A percentile compares a stretch with the other conserved stretches of the same genome.
phyloP scores from a whole-genome alignment of 306 rosid genomes.

The Chamaecrista fasciculata region DNA sequence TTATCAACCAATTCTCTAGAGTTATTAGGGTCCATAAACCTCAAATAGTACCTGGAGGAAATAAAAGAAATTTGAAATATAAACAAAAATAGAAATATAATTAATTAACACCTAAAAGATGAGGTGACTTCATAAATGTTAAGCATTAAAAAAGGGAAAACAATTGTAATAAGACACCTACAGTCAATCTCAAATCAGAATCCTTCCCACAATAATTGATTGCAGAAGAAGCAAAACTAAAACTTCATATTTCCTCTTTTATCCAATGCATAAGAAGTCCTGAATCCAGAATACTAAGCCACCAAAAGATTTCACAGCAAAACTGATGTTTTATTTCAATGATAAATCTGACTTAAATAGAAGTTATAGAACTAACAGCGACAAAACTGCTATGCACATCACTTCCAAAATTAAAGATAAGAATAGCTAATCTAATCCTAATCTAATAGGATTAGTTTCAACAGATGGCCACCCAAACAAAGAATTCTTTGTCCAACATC shows the following conservation, averaged over 20 bases:
- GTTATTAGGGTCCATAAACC: conserved; percentile 95
- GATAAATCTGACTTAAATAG: too few species aligned
- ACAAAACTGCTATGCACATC: too few species aligned
- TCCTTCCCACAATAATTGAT: neutral
- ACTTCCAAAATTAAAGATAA: too few species aligned
- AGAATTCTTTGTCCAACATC: too few species aligned
- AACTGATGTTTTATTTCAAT: too few species aligned
- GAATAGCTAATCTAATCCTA: too few species aligned
- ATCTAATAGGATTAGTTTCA: too few species aligned
- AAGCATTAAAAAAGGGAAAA: neutral
- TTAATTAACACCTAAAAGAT: neutral
- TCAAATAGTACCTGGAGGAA: conserved; percentile 81
- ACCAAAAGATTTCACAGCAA: conserved; percentile 12
- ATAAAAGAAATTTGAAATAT: conserved; percentile 29
- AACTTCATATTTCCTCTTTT: neutral
- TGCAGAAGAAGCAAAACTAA: neutral
- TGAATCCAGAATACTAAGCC: conserved; percentile 15
- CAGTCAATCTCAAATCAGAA: neutral
- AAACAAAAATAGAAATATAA: neutral
- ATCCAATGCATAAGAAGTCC: conserved; percentile 24
- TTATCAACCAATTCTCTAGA: conserved; percentile 70
- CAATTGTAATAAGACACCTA: neutral
- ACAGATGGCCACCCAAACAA: too few species aligned
- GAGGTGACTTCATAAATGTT: neutral
- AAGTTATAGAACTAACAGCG: too few species aligned